Evolutionary conservation across 106 monocot species (phyloP).

Genomic region (Apostasia ramifera): DNA sequence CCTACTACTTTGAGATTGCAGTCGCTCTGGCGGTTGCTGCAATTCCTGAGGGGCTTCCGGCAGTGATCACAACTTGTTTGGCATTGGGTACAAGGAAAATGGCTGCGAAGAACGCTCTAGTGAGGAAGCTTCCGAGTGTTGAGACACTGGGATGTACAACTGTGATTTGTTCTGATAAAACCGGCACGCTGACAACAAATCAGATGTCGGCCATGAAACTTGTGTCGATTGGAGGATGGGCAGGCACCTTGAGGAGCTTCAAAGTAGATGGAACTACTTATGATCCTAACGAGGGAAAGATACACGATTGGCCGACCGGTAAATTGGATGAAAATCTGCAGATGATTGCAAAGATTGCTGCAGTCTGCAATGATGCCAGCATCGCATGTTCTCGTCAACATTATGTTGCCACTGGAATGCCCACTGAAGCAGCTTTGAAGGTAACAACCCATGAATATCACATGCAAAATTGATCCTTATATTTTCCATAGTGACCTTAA

Average conservation of each 20-base stretch:
- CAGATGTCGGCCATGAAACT: conserved; percentile 53
- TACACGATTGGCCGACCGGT: conserved; percentile 14
- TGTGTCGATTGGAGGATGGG: conserved; percentile 31
- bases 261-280: conserved; percentile 24
- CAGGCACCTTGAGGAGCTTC: conserved; percentile 19
- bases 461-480: background rate
- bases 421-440: conserved; percentile 36
- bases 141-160: conserved; percentile 43
- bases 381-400: conserved; percentile 16
- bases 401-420: conserved; percentile 23
- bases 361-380: conserved; percentile 28
- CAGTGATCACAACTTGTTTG: conserved; percentile 37
- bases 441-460: conserved; percentile 5
- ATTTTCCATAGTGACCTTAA: no score
- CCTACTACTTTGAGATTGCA: conserved; percentile 30
- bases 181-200: conserved; percentile 60
- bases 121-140: conserved; percentile 61
- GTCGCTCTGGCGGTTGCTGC: conserved; percentile 38
- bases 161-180: conserved; percentile 30
- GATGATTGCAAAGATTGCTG: conserved; percentile 30
- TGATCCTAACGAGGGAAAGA: conserved; percentile 25
- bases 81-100: conserved; percentile 35
- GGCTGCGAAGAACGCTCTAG: conserved; percentile 30
- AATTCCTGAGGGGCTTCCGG: conserved; percentile 35
- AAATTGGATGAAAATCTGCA: conserved; percentile 25